These are phyloP conservation scores for Fraxinus ornus DNA, from an alignment of 305 asterid genomes.

Conservation along the genomic window DNA sequence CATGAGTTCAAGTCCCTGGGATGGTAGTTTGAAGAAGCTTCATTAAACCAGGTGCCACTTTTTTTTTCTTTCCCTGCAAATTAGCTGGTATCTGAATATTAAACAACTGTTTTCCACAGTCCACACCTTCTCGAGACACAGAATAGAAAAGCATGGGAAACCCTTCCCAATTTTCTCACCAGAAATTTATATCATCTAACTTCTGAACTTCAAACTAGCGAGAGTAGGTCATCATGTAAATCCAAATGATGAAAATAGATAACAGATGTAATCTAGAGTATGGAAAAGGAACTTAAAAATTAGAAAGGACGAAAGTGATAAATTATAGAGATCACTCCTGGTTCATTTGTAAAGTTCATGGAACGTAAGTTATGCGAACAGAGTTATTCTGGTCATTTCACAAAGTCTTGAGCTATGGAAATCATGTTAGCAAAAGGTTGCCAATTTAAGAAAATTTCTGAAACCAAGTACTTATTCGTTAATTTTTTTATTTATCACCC, in stretches of 20 bases:
- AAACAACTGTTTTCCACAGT: neutral
- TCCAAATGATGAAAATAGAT: neutral
- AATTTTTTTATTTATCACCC: neutral
- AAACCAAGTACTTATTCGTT: neutral
- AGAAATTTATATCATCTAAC: neutral
- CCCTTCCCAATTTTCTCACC: neutral
- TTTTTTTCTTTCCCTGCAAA: neutral
- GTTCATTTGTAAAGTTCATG: neutral
- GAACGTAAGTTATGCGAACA: neutral
- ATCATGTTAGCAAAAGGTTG: neutral
- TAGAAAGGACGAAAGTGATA: neutral
- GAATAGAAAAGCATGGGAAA: conserved; percentile 3
- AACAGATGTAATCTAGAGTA: neutral
- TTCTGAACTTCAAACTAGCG: neutral
- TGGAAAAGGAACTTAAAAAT: neutral
- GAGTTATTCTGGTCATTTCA: neutral
- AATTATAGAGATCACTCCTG: neutral
- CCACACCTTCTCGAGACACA: neutral
- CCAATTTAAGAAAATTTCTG: neutral
- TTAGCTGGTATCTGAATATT: neutral
- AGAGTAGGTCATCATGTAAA: neutral
- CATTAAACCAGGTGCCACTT: neutral
- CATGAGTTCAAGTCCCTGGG: neutral
- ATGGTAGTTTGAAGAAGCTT: neutral
- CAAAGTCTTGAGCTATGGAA: neutral